Evolutionary conservation across 208 protist species (phyloP).

Genomic region (Porcisia hertigi): DNA sequence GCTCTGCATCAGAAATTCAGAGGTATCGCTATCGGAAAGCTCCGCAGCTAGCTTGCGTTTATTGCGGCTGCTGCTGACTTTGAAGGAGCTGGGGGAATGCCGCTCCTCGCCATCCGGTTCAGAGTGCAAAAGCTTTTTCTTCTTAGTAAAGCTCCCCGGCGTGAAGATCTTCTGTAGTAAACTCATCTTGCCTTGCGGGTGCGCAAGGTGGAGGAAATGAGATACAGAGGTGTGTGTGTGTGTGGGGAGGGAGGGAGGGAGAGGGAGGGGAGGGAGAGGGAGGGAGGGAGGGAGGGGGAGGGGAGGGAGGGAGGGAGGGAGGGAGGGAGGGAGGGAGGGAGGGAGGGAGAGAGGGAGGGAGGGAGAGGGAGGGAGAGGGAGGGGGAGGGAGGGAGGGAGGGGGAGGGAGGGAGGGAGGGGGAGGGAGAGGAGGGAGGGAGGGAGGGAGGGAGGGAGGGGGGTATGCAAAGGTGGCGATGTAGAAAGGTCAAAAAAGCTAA

Average conservation of each 20-base stretch:
- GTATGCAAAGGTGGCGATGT: not conserved
- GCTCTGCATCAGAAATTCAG: slow-evolving; percentile 5
- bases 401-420: not conserved
- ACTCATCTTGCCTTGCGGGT: slow-evolving; percentile 13
- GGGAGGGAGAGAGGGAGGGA: no score
- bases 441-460: not conserved
- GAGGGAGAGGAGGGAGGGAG: not conserved
- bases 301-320: no score
- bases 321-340: no score
- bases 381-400: not conserved
- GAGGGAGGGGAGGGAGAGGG: not conserved
- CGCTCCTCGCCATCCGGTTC: slow-evolving; percentile 6
- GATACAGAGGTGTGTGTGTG: slow-evolving; percentile 3
- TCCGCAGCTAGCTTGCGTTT: slow-evolving; percentile 19
- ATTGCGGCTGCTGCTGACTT: slow-evolving; percentile 3
- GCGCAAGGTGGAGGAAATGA: not conserved
- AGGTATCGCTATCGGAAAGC: slow-evolving; percentile 14
- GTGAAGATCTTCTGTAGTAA: slow-evolving; percentile 33
- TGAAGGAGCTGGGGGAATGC: not conserved
- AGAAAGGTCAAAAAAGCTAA: no score
- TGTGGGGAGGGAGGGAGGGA: not conserved
- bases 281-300: no score
- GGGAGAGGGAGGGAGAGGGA: not conserved
- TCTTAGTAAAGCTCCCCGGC: slow-evolving; percentile 26
- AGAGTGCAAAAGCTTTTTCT: slow-evolving; percentile 7